A percentile compares a stretch with the other conserved stretches of the same genome.
phyloP scores from a whole-genome alignment of 176 grass and related monocot species.

The Hyparrhenia diplandra region DNA sequence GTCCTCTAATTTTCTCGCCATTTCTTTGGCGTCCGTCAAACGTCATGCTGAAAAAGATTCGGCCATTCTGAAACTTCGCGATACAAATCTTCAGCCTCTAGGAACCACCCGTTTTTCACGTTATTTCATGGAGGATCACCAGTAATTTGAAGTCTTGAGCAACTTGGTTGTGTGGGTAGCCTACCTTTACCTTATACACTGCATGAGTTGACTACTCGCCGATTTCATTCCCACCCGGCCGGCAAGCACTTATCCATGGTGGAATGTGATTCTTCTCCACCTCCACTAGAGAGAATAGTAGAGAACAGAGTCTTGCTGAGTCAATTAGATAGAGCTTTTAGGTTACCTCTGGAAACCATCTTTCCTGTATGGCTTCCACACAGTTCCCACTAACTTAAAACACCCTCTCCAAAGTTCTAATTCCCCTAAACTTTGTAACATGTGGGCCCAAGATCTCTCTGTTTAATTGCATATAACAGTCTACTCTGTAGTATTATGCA shows the following conservation, averaged over 20 bases:
- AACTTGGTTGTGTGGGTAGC: background rate
- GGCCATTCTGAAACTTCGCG: background rate
- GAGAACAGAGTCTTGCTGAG: background rate
- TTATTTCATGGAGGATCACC: background rate
- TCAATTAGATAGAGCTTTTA: slow-evolving; percentile 20
- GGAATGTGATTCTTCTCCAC: slow-evolving; percentile 35
- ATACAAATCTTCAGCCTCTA: background rate
- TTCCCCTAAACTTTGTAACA: background rate
- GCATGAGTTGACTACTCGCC: slow-evolving; percentile 1
- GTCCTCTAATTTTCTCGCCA: background rate
- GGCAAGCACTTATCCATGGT: slow-evolving; percentile 10
- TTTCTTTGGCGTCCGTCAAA: background rate
- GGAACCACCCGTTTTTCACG: background rate
- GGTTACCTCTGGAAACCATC: slow-evolving; percentile 13
- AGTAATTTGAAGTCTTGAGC: background rate
- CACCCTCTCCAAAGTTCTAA: background rate
- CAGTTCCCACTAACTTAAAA: slow-evolving; percentile 18
- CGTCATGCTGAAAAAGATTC: background rate
- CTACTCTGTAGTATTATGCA: too few relatives aligned
- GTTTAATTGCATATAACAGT: too few relatives aligned
- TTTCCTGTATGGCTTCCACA: slow-evolving; percentile 9
- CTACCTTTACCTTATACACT: background rate
- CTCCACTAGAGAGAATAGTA: background rate
- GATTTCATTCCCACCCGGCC: background rate
- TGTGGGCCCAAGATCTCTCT: background rate